phyloP scores from a whole-genome alignment of 805 yeast genomes.

The Yamadazyma ubonensis region DNA sequence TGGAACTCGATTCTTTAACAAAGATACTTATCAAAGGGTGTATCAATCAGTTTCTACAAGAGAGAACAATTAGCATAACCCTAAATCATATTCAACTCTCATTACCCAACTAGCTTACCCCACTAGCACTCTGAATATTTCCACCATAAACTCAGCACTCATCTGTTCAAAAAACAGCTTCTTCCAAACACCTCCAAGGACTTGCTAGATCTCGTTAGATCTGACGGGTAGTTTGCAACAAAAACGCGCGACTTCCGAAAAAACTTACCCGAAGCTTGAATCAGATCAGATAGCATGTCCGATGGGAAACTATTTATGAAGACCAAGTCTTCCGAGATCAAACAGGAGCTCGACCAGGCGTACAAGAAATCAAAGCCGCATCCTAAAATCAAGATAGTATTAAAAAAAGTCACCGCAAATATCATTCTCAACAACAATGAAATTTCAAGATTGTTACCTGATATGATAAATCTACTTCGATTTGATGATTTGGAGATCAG shows the following conservation, averaged over 20 bases:
- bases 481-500: constrained; percentile 65
- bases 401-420: constrained; percentile 79
- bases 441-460: constrained; percentile 64
- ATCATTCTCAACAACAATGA: constrained; percentile 81
- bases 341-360: constrained; percentile 44
- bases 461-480: constrained; percentile 53
- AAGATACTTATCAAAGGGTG: too few species aligned
- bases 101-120: too few species aligned
- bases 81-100: too few species aligned
- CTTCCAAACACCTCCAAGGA: too few species aligned
- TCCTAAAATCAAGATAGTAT: constrained; percentile 31
- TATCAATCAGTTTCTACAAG: too few species aligned
- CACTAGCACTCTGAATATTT: too few species aligned
- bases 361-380: constrained; percentile 42
- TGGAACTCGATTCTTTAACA: too few species aligned
- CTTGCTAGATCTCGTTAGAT: too few species aligned
- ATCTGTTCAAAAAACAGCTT: too few species aligned
- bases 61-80: too few species aligned
- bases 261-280: not conserved
- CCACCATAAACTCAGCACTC: too few species aligned
- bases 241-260: not conserved
- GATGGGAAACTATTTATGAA: constrained; percentile 40
- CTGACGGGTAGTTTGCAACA: too few species aligned
- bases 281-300: constrained; percentile 24
- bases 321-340: constrained; percentile 38